Evolutionary conservation across 352 stramenopile species (phyloP).

Genomic region (Phytophthora pistaciae): DNA sequence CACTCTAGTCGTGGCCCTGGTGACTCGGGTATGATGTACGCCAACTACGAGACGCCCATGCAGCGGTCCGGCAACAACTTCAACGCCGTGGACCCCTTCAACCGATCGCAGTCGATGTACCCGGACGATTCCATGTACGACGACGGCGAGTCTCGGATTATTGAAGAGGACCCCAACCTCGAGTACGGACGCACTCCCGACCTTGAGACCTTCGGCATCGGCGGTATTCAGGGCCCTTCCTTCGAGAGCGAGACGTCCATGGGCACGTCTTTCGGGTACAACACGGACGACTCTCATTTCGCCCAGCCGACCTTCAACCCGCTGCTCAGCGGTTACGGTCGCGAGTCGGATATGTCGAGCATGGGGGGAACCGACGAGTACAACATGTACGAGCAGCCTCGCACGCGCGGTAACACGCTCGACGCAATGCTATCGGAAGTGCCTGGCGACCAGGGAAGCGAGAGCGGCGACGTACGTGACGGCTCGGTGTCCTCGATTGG

Average conservation of each 20-base stretch:
- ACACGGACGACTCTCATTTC: constrained; percentile 34
- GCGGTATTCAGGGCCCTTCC: constrained; percentile 41
- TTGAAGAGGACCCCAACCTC: constrained; percentile 49
- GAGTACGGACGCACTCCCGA: constrained; percentile 55
- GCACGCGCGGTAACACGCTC: constrained; percentile 38
- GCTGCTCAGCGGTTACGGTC: constrained; percentile 46
- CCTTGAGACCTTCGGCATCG: constrained; percentile 54
- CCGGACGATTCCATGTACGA: constrained; percentile 49
- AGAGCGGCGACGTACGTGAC: constrained; percentile 26
- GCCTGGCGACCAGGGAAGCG: constrained; percentile 28
- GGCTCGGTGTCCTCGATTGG: constrained; percentile 61
- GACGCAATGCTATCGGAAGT: constrained; percentile 38
- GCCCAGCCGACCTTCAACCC: constrained; percentile 51
- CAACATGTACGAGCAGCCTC: constrained; percentile 51
- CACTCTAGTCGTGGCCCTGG: constrained; percentile 41
- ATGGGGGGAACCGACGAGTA: constrained; percentile 64
- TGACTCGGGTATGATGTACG: constrained; percentile 41
- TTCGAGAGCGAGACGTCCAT: constrained; percentile 70
- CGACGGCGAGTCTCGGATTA: constrained; percentile 36
- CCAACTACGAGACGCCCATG: constrained; percentile 48
- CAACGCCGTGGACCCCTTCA: constrained; percentile 30
- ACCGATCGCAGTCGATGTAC: constrained; percentile 40
- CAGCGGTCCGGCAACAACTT: constrained; percentile 39
- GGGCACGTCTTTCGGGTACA: constrained; percentile 61
- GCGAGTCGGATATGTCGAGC: constrained; percentile 71